phyloP scores from a whole-genome alignment of 2,329 filamentous ascomycete species.

The Penicillium sp. region DNA sequence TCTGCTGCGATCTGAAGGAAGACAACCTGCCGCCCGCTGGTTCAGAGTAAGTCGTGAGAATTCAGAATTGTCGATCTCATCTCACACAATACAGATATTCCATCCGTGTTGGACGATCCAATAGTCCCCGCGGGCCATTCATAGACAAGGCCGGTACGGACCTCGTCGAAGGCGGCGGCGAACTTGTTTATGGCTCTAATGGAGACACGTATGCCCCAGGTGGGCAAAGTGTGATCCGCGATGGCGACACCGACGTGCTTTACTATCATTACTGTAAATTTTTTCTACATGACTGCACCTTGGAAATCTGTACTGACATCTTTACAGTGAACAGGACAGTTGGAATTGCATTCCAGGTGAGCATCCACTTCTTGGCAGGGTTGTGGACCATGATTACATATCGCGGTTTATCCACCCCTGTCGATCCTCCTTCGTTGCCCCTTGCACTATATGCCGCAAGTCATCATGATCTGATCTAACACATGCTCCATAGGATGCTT shows the following conservation, averaged over 20 bases:
- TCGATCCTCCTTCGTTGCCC: slow-evolving; percentile 23
- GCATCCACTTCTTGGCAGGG: slow-evolving; percentile 11
- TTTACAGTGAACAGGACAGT: slow-evolving; percentile 31
- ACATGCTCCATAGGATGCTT: slow-evolving; percentile 27
- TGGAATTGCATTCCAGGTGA: slow-evolving; percentile 32
- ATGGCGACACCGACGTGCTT: slow-evolving; percentile 37
- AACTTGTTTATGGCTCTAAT: slow-evolving; percentile 60
- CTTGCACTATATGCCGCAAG: not conserved
- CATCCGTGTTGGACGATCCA: slow-evolving; percentile 63
- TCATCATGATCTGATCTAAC: slow-evolving; percentile 17
- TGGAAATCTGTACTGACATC: slow-evolving; percentile 4
- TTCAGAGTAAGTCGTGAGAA: slow-evolving; percentile 43
- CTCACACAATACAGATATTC: slow-evolving; percentile 49
- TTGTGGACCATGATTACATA: slow-evolving; percentile 13
- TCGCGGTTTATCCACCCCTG: slow-evolving; percentile 8
- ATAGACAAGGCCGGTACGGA: slow-evolving; percentile 54
- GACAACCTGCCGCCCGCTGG: slow-evolving; percentile 50
- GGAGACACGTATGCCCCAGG: slow-evolving; percentile 64
- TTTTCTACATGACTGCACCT: not conserved
- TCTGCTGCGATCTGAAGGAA: slow-evolving; percentile 32
- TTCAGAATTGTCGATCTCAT: not conserved
- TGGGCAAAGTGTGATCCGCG: slow-evolving; percentile 60
- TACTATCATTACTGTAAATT: slow-evolving; percentile 39
- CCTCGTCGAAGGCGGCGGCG: slow-evolving; percentile 60
- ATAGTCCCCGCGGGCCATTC: slow-evolving; percentile 54